These are phyloP conservation scores for Ceriops tagal DNA, from an alignment of 345 rosid genomes.

Conservation along the genomic window DNA sequence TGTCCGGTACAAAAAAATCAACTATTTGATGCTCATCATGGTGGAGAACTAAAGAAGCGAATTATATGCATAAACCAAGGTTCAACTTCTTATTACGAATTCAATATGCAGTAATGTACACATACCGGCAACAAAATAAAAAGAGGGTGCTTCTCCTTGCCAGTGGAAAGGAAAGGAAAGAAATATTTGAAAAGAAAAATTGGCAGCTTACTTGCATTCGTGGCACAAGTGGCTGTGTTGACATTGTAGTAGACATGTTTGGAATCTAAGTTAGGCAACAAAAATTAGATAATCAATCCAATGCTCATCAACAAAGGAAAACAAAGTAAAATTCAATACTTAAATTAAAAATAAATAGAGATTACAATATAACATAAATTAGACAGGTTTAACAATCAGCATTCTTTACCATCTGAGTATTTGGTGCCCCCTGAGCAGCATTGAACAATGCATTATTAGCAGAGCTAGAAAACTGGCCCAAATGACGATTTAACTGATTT, in stretches of 20 bases:
- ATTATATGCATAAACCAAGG: neutral
- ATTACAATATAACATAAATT: slow-evolving; percentile 4
- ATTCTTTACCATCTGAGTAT: slow-evolving; percentile 70
- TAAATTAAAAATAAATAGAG: neutral
- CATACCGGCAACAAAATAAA: too few species aligned
- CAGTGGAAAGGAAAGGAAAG: slow-evolving; percentile 1
- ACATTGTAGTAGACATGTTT: slow-evolving; percentile 70
- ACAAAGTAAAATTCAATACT: neutral
- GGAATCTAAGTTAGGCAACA: slow-evolving; percentile 52
- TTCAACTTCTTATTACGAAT: neutral
- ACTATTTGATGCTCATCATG: neutral
- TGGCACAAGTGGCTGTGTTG: slow-evolving; percentile 63
- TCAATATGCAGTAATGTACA: neutral
- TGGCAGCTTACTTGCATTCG: slow-evolving; percentile 65
- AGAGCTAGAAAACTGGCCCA: slow-evolving; percentile 71
- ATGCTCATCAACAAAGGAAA: slow-evolving; percentile 13
- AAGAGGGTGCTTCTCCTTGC: too few species aligned
- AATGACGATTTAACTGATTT: slow-evolving; percentile 67
- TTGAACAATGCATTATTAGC: slow-evolving; percentile 74
- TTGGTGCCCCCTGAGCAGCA: slow-evolving; percentile 83
- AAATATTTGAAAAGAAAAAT: neutral
- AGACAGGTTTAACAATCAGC: slow-evolving; percentile 9
- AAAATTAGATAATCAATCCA: slow-evolving; percentile 2
- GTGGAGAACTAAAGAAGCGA: neutral
- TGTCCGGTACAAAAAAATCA: neutral